Conservation (phyloP, 345 rosid species). For the Streptanthus diversifolius region DNA sequence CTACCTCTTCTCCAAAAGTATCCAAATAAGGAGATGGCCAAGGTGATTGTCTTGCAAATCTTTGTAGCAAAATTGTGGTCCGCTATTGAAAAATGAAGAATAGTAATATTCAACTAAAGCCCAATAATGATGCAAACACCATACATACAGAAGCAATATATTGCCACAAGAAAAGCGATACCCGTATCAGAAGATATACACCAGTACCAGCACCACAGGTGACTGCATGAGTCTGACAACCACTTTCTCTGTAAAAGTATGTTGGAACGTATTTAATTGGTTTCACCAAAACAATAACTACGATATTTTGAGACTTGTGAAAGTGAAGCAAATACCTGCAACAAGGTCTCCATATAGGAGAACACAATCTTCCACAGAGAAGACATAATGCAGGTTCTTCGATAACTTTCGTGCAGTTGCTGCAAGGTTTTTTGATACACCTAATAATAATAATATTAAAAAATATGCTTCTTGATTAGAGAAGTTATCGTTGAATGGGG, state of each 20-base stretch:
- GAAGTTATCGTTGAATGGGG: constrained; percentile 4
- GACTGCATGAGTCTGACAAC: constrained; percentile 65
- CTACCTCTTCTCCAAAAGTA: constrained; percentile 94
- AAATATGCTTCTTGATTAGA: constrained; percentile 3
- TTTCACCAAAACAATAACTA: neutral
- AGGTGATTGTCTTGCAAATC: constrained; percentile 74
- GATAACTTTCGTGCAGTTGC: constrained; percentile 47
- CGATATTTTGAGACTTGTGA: constrained; percentile 6
- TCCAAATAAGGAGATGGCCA: constrained; percentile 98
- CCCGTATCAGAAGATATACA: constrained; percentile 80
- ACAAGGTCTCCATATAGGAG: constrained; percentile 65
- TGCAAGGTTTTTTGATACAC: constrained; percentile 70
- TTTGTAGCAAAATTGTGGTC: constrained; percentile 75
- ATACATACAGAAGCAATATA: neutral
- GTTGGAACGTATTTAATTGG: neutral
- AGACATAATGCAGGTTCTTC: constrained; percentile 83
- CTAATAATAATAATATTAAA: constrained; percentile 36
- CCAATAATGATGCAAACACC: neutral
- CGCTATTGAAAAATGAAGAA: constrained; percentile 40
- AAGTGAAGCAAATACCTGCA: constrained; percentile 61
- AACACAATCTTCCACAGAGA: constrained; percentile 88
- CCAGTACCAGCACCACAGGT: constrained; percentile 83
- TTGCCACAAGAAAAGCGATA: constrained; percentile 27
- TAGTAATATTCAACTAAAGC: constrained; percentile 3
- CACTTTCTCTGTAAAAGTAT: constrained; percentile 51